These are phyloP conservation scores for Hypholoma fasciculare DNA, from an alignment of 768 basidiomycete species.

Conservation along the genomic window DNA sequence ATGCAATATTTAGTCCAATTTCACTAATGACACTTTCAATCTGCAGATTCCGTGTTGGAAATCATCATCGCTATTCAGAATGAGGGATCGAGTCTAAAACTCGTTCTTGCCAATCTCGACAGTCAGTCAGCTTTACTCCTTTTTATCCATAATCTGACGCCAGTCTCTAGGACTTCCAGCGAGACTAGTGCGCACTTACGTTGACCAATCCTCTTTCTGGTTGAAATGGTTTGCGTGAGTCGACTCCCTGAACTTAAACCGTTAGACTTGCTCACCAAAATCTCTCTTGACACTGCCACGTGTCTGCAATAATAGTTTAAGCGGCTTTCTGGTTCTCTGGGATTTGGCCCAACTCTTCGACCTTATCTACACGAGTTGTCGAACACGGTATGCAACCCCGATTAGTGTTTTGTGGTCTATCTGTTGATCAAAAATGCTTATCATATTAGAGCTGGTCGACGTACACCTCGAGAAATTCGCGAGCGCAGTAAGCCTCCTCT, in stretches of 20 bases:
- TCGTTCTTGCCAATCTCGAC: conserved; percentile 29
- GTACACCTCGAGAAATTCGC: conserved; percentile 75
- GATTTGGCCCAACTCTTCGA: conserved; percentile 86
- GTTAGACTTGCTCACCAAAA: background rate
- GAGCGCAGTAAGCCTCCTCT: conserved; percentile 77
- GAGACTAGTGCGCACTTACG: conserved; percentile 72
- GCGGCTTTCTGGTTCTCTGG: conserved; percentile 81
- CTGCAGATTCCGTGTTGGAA: conserved; percentile 29
- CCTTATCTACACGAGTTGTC: conserved; percentile 67
- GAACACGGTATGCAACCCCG: conserved; percentile 54
- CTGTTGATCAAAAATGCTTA: background rate
- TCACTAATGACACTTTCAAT: background rate
- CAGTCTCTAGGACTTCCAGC: conserved; percentile 50
- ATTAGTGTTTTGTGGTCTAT: background rate
- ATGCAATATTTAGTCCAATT: background rate
- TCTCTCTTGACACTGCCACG: background rate
- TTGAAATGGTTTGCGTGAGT: conserved; percentile 78
- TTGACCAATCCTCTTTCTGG: conserved; percentile 81
- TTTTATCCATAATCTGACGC: background rate
- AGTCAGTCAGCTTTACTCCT: conserved; percentile 22
- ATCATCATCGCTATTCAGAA: conserved; percentile 28
- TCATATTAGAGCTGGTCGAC: conserved; percentile 55
- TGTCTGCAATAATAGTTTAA: conserved; percentile 43
- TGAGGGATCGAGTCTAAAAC: conserved; percentile 21
- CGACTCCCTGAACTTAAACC: background rate